These are phyloP conservation scores for Lolium perenne DNA, from an alignment of 176 grass and related monocot species.

Conservation along the genomic window DNA sequence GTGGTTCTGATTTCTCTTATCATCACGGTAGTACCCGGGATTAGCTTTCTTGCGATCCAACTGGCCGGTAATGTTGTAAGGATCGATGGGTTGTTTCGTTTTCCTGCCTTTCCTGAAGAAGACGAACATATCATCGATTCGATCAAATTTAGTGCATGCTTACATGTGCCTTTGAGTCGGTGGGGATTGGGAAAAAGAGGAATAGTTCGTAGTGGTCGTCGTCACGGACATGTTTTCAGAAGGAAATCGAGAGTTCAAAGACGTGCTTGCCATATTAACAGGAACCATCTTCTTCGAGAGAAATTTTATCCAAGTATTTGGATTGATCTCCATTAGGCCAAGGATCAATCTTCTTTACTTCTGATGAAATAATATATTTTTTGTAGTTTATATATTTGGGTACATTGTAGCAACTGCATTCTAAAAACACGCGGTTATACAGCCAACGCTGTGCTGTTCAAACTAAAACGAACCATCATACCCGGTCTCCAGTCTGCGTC, in stretches of 20 bases:
- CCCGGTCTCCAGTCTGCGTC: not conserved
- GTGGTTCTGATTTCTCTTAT: not conserved
- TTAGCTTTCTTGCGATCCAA: not conserved
- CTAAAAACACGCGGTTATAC: not conserved
- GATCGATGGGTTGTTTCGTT: not conserved
- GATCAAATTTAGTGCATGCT: not conserved
- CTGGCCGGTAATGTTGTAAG: not conserved
- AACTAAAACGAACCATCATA: not conserved
- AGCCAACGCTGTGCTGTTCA: not conserved
- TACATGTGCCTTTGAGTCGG: not conserved
- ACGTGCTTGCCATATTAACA: constrained; percentile 16
- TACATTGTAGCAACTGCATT: not conserved
- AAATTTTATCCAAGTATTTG: not conserved
- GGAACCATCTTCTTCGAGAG: not conserved
- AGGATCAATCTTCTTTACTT: not conserved
- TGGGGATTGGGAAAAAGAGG: not conserved
- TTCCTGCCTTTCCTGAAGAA: not conserved
- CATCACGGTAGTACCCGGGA: not conserved
- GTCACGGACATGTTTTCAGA: not conserved
- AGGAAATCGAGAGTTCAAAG: not conserved
- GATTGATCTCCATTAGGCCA: not conserved
- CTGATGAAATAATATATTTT: not conserved
- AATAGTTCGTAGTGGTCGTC: not conserved
- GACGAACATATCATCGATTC: not conserved
- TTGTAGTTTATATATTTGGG: not conserved